phyloP scores from a whole-genome alignment of 306 rosid species.

The Ormosia semicastrata region DNA sequence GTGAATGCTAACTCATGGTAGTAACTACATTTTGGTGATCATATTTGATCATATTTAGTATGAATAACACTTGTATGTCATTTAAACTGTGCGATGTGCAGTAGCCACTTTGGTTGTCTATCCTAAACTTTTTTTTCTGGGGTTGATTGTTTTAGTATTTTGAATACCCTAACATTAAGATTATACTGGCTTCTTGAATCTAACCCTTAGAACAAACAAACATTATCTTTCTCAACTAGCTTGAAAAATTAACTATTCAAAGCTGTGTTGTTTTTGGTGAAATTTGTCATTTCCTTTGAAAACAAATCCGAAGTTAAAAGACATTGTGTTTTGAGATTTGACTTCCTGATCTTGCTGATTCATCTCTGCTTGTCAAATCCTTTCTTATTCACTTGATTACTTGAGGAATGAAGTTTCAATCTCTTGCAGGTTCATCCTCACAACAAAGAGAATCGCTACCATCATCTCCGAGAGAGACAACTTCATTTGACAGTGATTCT shows the following conservation, averaged over 20 bases:
- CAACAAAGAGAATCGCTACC: conserved; percentile 84
- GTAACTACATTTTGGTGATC: not conserved
- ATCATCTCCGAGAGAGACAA: conserved; percentile 79
- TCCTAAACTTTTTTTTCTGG: not conserved
- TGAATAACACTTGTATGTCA: not conserved
- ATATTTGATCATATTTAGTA: not conserved
- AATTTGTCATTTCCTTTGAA: not conserved
- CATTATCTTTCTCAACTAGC: not conserved
- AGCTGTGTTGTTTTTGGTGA: not conserved
- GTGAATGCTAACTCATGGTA: not conserved
- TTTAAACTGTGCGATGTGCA: not conserved
- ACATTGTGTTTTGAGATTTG: not conserved
- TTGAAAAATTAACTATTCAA: conserved; percentile 3
- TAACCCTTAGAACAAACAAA: not conserved
- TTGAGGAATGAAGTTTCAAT: conserved; percentile 27
- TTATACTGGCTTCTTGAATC: conserved; percentile 7
- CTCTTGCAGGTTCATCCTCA: conserved; percentile 71
- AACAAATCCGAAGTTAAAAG: not conserved
- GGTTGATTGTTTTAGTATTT: not conserved
- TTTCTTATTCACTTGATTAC: conserved; percentile 22
- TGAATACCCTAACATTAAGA: conserved; percentile 2
- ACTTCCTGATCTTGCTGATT: not conserved
- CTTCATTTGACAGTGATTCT: conserved; percentile 81
- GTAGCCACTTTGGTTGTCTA: not conserved
- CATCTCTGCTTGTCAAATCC: not conserved